These are phyloP conservation scores for Ceratocystis smalleyi DNA, from an alignment of 2,329 filamentous ascomycete species.

Conservation along the genomic window DNA sequence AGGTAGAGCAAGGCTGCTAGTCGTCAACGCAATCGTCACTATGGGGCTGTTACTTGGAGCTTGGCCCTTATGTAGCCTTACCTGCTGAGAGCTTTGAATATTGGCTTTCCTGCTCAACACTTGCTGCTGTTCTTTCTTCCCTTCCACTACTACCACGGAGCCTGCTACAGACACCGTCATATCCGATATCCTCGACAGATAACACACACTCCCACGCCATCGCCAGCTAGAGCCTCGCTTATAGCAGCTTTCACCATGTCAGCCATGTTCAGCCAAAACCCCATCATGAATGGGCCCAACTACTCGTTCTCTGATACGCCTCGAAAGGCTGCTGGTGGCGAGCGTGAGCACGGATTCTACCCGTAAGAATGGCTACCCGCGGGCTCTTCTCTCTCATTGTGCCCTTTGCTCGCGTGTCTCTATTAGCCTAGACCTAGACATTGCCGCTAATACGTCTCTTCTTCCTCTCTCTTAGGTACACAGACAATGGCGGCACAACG, in stretches of 20 bases:
- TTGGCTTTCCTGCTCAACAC: neutral
- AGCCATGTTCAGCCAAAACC: slow-evolving; percentile 56
- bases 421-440: neutral
- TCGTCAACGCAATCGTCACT: slow-evolving; percentile 15
- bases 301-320: slow-evolving; percentile 52
- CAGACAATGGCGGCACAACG: slow-evolving; percentile 93
- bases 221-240: neutral
- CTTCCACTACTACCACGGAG: neutral
- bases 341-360: slow-evolving; percentile 67
- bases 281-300: slow-evolving; percentile 51
- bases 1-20: slow-evolving; percentile 37
- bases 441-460: slow-evolving; percentile 1
- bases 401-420: neutral
- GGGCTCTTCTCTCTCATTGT: no score
- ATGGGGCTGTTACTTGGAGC: neutral
- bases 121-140: neutral
- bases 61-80: neutral
- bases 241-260: slow-evolving; percentile 30
- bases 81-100: slow-evolving; percentile 7
- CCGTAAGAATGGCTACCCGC: slow-evolving; percentile 44
- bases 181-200: neutral
- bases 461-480: slow-evolving; percentile 47
- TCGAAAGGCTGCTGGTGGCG: slow-evolving; percentile 33
- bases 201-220: neutral
- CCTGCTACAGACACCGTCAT: neutral